Base-by-base conservation (phyloP, 805 yeast genomes). In the Hanseniaspora nectarophila region DNA sequence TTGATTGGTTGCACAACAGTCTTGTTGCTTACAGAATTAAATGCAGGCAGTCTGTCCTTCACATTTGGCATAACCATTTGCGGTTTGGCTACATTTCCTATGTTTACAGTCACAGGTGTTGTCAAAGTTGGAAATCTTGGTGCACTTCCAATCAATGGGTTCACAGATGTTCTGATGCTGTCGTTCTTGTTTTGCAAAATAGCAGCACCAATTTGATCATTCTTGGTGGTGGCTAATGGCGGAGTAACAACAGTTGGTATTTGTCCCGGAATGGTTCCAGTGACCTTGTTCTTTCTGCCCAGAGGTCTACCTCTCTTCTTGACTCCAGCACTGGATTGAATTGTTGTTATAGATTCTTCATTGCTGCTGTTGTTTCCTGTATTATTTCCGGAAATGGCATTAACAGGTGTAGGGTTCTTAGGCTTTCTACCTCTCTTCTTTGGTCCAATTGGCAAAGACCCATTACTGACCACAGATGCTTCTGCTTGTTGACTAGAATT, bases 381-480 rank as follows among this genome's bases (percentile, higher is more conserved):
- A 23, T 18, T 34, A 16, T 23, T 39, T 3, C 13, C 20, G 5
- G 34, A 20, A 5, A 45, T 21, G 18, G 20, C 37, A 12, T 24
- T 26, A 8, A 34, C 8, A 2, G 26, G 4, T 9, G 35, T 45
- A 13, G 23, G 13, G 10, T 20, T 24, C 28, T 49, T 49, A 9
- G 53, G 53, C 23, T 49, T 49, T 49, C 53, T 49, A 3, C 53
- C 53, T 49, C 53, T 40, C 26, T 49, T 49, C 32, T 49, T 49
- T 3, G 53, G 53, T 1, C 46, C 53, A 31, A 18, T 18, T 18
- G 42, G 9, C 20, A 45, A 16, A 5, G 6, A 16, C n/a, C n/a
- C 21, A 5, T 15, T 33, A 16, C 20, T 18, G 39, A 21, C 39
- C 5, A 23, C 39, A 35, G 39, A 35, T 16, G 39, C 26, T 21